Base-by-base conservation (phyloP, 208 protist species). In the Leishmania mexicana region DNA sequence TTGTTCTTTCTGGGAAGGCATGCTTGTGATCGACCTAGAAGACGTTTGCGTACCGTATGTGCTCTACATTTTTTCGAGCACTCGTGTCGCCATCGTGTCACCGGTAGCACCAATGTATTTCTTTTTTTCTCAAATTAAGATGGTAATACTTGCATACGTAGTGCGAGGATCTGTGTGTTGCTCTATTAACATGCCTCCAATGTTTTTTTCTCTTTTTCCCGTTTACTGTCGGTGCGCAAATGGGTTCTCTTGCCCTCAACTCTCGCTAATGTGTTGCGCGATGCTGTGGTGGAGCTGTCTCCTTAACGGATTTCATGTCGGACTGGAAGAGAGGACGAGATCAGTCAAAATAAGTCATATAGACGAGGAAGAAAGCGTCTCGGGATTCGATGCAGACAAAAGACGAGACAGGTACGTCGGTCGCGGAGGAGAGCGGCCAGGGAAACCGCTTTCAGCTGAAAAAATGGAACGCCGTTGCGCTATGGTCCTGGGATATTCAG, bases 401-500 rank as follows among this genome's bases (percentile, higher is more conserved):
- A 57, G 84, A 47, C 28, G 79, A 85, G 19, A n/a, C 54, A 2
- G 75, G 81, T 10, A 78, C 17, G 6, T 83, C 35, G 3, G 35
- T n/a, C 17, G 35, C 51, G 1, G 81, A 78, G 17, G 84, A 84
- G 53, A 67, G 82, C 17, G 81, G 74, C 53, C 73, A 76, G 67
- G 87, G 85, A 42, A 84, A 81, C n/a, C 89, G 90, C 35, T 97
- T 97, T 78, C 83, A 94, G 64, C 85, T 99, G 1, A 99, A 99
- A 76, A 98, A 99, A 76, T 99, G 99, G 99, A 99, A 99, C 84
- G 98, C 98, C 31, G 98, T 99, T 21, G 98, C 98, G n/a, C 79
- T 99, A 35, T 99, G 99, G 98, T 97, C 97, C 49, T 99, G 98
- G 98, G 98, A 99, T 86, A 99, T 99, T 85, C 94, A 99, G 58